A percentile compares a stretch with the other conserved stretches of the same genome.
phyloP scores from a whole-genome alignment of 345 rosid genomes.

The Adansonia digitata region DNA sequence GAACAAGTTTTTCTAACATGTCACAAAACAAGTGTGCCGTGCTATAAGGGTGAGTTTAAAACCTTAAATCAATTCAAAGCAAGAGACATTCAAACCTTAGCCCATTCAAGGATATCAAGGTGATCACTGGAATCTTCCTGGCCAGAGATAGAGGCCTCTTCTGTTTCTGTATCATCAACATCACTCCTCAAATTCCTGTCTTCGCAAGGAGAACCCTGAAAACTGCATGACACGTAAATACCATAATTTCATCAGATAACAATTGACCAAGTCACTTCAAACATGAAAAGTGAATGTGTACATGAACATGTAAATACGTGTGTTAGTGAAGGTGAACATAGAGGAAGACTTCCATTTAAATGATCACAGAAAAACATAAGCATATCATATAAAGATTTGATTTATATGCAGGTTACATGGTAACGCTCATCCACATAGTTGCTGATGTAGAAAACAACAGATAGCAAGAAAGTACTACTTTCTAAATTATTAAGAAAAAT shows the following conservation, averaged over 20 bases:
- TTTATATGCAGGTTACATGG: neutral
- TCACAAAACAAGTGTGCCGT: neutral
- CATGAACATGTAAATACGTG: neutral
- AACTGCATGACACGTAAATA: slow-evolving; percentile 39
- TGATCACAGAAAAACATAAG: neutral
- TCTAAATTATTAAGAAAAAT: neutral
- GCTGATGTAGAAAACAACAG: neutral
- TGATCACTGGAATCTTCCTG: slow-evolving; percentile 69
- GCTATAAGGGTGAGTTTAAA: neutral
- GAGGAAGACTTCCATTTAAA: neutral
- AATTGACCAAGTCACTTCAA: neutral
- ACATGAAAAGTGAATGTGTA: neutral
- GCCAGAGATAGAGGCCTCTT: slow-evolving; percentile 81
- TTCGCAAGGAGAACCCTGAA: slow-evolving; percentile 74
- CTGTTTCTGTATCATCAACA: slow-evolving; percentile 67
- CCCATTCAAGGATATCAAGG: slow-evolving; percentile 82
- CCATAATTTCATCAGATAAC: neutral
- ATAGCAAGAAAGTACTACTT: neutral
- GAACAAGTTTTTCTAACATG: slow-evolving; percentile 5
- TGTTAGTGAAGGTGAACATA: neutral
- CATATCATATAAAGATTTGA: neutral
- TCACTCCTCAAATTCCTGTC: slow-evolving; percentile 56
- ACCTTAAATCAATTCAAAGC: slow-evolving; percentile 12
- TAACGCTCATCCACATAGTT: neutral
- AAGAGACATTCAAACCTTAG: slow-evolving; percentile 55